These are phyloP conservation scores for Neocatenulostroma microsporum DNA, from an alignment of 2,329 filamentous ascomycete species.

Conservation along the genomic window DNA sequence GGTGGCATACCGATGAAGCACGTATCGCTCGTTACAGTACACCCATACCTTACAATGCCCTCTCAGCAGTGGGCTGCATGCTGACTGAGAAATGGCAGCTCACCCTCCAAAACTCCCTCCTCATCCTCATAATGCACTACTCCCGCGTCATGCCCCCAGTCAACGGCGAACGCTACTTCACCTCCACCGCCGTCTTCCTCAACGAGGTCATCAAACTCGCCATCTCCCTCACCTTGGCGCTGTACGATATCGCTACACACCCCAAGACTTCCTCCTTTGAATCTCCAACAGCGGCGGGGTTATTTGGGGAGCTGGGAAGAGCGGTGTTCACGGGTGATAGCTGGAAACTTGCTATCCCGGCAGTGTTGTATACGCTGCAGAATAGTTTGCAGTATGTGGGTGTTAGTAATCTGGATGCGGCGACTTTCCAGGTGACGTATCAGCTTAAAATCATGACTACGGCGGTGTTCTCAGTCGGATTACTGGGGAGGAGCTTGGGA, in stretches of 20 bases:
- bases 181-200: conserved; percentile 88
- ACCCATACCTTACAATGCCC: too few relatives aligned
- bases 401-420: conserved; percentile 81
- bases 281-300: conserved; percentile 46
- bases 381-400: conserved; percentile 92
- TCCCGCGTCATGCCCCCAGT: conserved; percentile 84
- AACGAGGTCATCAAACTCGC: conserved; percentile 87
- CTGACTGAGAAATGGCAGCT: conserved; percentile 45
- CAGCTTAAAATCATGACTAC: conserved; percentile 92
- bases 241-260: conserved; percentile 77
- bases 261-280: conserved; percentile 73
- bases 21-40: conserved; percentile 57
- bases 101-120: conserved; percentile 69
- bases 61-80: too few relatives aligned
- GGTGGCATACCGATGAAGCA: conserved; percentile 60
- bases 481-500: conserved; percentile 65
- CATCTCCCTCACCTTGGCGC: conserved; percentile 75
- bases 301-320: conserved; percentile 71
- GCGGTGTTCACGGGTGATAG: conserved; percentile 82
- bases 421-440: conserved; percentile 88
- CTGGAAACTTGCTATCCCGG: conserved; percentile 90
- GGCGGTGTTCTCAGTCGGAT: conserved; percentile 72
- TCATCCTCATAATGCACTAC: conserved; percentile 86
- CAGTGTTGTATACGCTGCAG: conserved; percentile 79
- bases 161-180: conserved; percentile 79